Percentiles rank a stretch among this genome's conserved stretches.
These are phyloP conservation scores for Aspergillus hiratsukae DNA, from an alignment of 2,329 filamentous ascomycete genomes.

Conservation along the genomic window DNA sequence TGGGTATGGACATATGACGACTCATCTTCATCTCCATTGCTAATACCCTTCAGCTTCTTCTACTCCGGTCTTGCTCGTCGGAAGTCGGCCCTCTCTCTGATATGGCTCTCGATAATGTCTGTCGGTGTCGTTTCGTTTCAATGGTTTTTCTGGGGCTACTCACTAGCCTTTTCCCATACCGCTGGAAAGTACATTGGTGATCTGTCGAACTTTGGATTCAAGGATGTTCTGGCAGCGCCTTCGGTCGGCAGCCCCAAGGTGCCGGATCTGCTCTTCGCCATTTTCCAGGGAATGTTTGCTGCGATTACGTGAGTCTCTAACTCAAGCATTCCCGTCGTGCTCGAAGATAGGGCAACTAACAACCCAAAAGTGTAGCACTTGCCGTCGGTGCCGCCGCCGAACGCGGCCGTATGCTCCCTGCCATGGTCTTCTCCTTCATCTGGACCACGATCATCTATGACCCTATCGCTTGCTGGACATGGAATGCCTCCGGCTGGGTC, in stretches of 20 bases:
- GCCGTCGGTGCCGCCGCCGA: constrained; percentile 82
- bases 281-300: constrained; percentile 62
- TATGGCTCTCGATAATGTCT: constrained; percentile 80
- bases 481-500: constrained; percentile 80
- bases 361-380: constrained; percentile 62
- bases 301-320: constrained; percentile 67
- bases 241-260: constrained; percentile 69
- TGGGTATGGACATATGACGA: constrained; percentile 46
- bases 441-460: constrained; percentile 91
- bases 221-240: constrained; percentile 67
- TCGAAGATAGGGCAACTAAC: constrained; percentile 25
- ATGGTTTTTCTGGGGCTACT: constrained; percentile 96
- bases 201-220: constrained; percentile 74
- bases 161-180: constrained; percentile 73
- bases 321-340: not conserved
- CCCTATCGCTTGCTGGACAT: constrained; percentile 91
- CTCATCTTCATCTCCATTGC: constrained; percentile 5
- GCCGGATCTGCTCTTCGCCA: constrained; percentile 77
- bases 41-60: constrained; percentile 62
- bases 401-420: constrained; percentile 80
- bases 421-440: constrained; percentile 87
- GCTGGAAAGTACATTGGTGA: constrained; percentile 73
- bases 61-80: constrained; percentile 85
- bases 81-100: constrained; percentile 81
- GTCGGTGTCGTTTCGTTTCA: constrained; percentile 77